Base-by-base conservation (phyloP, 306 rosid genomes). In the Prunus padus region DNA sequence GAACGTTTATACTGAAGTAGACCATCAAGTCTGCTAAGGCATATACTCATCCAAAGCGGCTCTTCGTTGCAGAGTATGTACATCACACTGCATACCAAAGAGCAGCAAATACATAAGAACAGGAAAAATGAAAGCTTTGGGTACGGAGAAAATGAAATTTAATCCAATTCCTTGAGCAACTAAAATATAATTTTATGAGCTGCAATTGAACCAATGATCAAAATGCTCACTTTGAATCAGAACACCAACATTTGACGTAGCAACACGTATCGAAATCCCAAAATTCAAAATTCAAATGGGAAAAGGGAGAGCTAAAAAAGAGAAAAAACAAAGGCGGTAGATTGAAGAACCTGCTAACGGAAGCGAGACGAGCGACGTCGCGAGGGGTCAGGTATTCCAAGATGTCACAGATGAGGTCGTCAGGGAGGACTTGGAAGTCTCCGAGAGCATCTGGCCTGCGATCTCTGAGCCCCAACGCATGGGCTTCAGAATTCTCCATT, bases 1-100 rank as follows among this genome's bases (percentile, higher is more conserved):
- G 97, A 89, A 82, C 92, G 89, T 84, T 83, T 83, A 80, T 87
- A 92, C 80, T 92, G 84, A 66, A 95, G 82, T 22, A 87, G 88
- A 67, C 93, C 97, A 68, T 89, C 84, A 30, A 78, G 65, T 65
- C 79, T 80, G 67, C 75, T 82, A 57, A 95, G 86, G 88, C 96
- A 92, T 52, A 87, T 78, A 85, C 31, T 89, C 97, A 92, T 83
- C 99, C 99, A 95, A 18, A 95, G 84, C 1, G 96, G 93, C 76
- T 95, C 99, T 79, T 95, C 99, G 33, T 95, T 90, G 84, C 97
- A 90, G 4, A 95, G 61, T 77, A 92, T 84, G 81, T 95, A 90
- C 97, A 90, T 86, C 72, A 95, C 97, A 73, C 99, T 95, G 89
- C 83, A 78, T 55, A 25, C 40, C n/a, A 26, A 68, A 50, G 45